Base-by-base conservation (phyloP, 768 basidiomycete species). In the Leccinum arenicola region DNA sequence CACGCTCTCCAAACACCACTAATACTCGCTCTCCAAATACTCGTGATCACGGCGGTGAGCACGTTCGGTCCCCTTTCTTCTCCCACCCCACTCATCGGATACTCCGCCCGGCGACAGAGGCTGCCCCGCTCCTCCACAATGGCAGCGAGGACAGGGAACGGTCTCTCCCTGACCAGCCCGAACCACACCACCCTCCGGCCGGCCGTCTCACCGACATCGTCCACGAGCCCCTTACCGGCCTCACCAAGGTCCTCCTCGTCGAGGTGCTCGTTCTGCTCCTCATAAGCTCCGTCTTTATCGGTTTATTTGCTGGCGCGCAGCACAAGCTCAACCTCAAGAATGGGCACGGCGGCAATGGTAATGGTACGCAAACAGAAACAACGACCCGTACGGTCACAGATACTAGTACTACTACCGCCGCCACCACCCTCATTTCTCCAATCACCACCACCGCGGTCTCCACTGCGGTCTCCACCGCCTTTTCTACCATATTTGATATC, bases 221-320 rank as follows among this genome's bases (percentile, higher is more conserved):
- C 4, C 85, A 87, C 62, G 88, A 93, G 67, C 89, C 89, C 1
- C 82, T 98, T 36, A 93, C 93, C 1, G 80, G 88, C 21, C 82
- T 97, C 61, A 87, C 93, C 52, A 90, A 93, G 77, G 77, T 93
- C 54, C 85, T 98, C 1, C 84, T 93, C 11, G 78, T 87, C 19
- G 77, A 91, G 50, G 82, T 84, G 0, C 81, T 98, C 60, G 73
- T 90, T 27, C 80, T 99, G 50, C 80, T 98, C 14, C 80, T 98
- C 50, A 80, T 93, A 51, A 86, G 84, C 63, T 89, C 91, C 7
- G 80, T 92, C n/a, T 95, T 96, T 73, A 87, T 95, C 61, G 96
- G 96, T 10, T 78, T 99, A 5, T 98, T 95, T 72, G 89, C 93
- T 33, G 97, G 97, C 10, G 87, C 88, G 1, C 85, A 93, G 70